Base-by-base conservation (phyloP, 208 protist species). In the Herpetomonas muscarum region DNA sequence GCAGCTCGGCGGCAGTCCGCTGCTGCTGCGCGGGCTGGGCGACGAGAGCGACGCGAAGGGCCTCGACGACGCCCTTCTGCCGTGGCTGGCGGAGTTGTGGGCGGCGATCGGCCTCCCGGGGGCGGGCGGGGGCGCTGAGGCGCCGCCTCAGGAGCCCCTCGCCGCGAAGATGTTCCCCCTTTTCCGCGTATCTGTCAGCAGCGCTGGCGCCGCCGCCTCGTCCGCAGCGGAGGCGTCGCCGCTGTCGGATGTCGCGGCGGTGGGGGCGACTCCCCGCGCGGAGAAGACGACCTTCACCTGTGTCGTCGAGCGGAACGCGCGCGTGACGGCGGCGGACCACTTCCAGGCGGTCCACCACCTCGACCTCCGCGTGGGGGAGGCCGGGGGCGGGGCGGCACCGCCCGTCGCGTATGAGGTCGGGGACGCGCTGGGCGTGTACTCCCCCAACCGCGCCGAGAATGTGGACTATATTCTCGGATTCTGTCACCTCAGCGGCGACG, bases 21-120 rank as follows among this genome's bases (percentile, higher is more conserved):
- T 97, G 29, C 29, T 93, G 52, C 55, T 89, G 41, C 76, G 87
- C 24, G 93, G 90, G 3, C 70, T 96, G 22, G 91, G 87, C 17
- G 93, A 97, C 52, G 91, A 97, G 65, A 94, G 94, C 61, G 86
- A 97, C 52, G 76, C 70, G 10, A 87, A 81, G 39, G 89, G 89
- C 4, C 9, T 87, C 26, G 77, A 90, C 42, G 81, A 95, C 32
- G 64, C 60, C 2, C 72, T 95, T 25, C 46, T 77, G 44, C 77
- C 82, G 29, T 94, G 84, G 82, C 70, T 89, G 36, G 44, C 60
- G 55, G 48, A 81, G 65, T 57, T 94, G 28, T 92, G 81, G 78
- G 22, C 36, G 2, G 79, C 70, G 22, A 72, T 94, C 42, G 70
- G 66, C 5, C 49, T 44, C n/a, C 30, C 31, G 44, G 17, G 29